Evolutionary conservation across 805 yeast genomes (phyloP).

Genomic region (Priceomyces medius): DNA sequence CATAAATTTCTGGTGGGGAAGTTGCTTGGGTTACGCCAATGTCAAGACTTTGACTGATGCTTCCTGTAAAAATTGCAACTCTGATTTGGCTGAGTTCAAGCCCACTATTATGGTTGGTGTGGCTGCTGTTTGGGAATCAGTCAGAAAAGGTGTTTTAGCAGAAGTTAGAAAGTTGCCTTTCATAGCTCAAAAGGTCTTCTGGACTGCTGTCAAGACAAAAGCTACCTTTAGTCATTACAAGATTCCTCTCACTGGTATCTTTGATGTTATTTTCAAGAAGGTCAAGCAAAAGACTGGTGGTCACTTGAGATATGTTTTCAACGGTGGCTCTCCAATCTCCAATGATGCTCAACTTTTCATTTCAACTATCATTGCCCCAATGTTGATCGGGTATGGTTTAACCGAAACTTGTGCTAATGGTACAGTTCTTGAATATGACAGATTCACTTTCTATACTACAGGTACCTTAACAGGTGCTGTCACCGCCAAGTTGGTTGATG

Average conservation of each 20-base stretch:
- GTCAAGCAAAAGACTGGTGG: conserved; percentile 97
- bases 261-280: conserved; percentile 83
- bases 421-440: conserved; percentile 60
- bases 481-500: conserved; percentile 87
- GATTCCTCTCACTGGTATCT: conserved; percentile 69
- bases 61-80: conserved; percentile 79
- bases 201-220: conserved; percentile 84
- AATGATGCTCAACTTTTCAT: conserved; percentile 79
- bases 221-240: conserved; percentile 57
- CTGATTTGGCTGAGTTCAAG: conserved; percentile 82
- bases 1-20: conserved; percentile 83
- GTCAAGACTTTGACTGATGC: conserved; percentile 87
- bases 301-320: conserved; percentile 63
- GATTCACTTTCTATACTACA: conserved; percentile 70
- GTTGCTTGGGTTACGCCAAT: conserved; percentile 81
- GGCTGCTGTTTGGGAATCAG: conserved; percentile 97
- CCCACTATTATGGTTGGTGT: conserved; percentile 98
- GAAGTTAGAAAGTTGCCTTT: conserved; percentile 69
- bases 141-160: conserved; percentile 84
- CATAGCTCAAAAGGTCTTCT: conserved; percentile 74
- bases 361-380: conserved; percentile 71
- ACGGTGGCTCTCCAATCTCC: conserved; percentile 93
- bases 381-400: conserved; percentile 93
- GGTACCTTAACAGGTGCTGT: conserved; percentile 84
- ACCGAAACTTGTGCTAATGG: conserved; percentile 96